A percentile compares a stretch with the other conserved stretches of the same genome.
phyloP scores from a whole-genome alignment of 192 early-diverging fungal species.

The Entomortierella lignicola region DNA sequence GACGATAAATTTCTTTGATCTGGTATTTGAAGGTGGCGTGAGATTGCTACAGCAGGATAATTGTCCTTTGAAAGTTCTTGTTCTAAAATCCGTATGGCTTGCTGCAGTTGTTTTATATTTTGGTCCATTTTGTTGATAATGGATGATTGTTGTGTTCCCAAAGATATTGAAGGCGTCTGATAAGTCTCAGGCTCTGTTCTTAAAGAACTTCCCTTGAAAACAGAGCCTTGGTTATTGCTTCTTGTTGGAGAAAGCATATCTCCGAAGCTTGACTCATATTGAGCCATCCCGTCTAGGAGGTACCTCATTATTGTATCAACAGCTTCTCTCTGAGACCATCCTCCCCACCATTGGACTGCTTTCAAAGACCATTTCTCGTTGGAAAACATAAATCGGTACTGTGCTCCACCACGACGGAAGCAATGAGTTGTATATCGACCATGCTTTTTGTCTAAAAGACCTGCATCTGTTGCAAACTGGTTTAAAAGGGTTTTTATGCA shows the following conservation, averaged over 20 bases:
- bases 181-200: no score
- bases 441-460: not conserved
- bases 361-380: constrained; percentile 20
- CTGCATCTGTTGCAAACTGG: not conserved
- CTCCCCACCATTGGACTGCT: constrained; percentile 31
- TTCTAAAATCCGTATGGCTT: no score
- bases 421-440: constrained; percentile 12
- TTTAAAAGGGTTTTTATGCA: constrained; percentile 1
- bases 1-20: not conserved
- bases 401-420: constrained; percentile 20
- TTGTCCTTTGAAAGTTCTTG: not conserved
- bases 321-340: constrained; percentile 1
- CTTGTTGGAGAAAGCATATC: constrained; percentile 11
- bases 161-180: no score
- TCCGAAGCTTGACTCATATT: constrained; percentile 3
- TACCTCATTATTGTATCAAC: constrained; percentile 13
- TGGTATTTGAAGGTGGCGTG: not conserved
- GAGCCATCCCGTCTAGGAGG: not conserved
- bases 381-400: constrained; percentile 8
- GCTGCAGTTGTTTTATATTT: not conserved
- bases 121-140: not conserved
- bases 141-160: no score
- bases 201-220: no score
- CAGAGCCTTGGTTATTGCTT: no score
- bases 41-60: not conserved